These are phyloP conservation scores for Xylariomycetidae sp. DNA, from an alignment of 2,329 filamentous ascomycete genomes.

Conservation along the genomic window DNA sequence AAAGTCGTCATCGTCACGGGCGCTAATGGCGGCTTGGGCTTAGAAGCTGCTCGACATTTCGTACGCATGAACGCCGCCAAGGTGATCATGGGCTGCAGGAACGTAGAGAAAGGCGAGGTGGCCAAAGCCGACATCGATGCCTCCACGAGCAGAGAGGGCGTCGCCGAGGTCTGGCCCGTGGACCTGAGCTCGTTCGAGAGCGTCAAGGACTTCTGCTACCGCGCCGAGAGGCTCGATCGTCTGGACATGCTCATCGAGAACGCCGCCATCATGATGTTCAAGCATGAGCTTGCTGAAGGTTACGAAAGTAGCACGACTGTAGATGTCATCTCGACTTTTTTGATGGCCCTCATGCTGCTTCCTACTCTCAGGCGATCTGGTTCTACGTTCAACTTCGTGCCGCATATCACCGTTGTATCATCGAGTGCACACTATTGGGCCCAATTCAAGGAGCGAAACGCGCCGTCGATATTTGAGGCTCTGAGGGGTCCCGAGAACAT, in stretches of 20 bases:
- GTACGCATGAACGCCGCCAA: slow-evolving; percentile 32
- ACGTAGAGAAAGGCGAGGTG: slow-evolving; percentile 33
- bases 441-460: slow-evolving; percentile 28
- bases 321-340: slow-evolving; percentile 42
- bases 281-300: slow-evolving; percentile 27
- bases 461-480: slow-evolving; percentile 27
- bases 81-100: slow-evolving; percentile 39
- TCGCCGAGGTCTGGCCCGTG: slow-evolving; percentile 39
- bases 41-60: slow-evolving; percentile 38
- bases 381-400: slow-evolving; percentile 25
- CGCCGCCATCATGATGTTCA: slow-evolving; percentile 27
- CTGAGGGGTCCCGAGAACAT: slow-evolving; percentile 24
- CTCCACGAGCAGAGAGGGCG: slow-evolving; percentile 13
- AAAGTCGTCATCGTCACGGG: slow-evolving; percentile 38
- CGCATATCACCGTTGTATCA: slow-evolving; percentile 34
- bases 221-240: slow-evolving; percentile 28
- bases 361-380: slow-evolving; percentile 36
- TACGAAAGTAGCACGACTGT: slow-evolving; percentile 39
- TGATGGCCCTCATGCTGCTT: slow-evolving; percentile 39
- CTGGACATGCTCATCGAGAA: slow-evolving; percentile 40
- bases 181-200: slow-evolving; percentile 37
- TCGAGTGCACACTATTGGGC: slow-evolving; percentile 33
- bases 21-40: slow-evolving; percentile 37
- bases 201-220: slow-evolving; percentile 31
- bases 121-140: slow-evolving; percentile 33